These are phyloP conservation scores for Leishmania tarentolae DNA, from an alignment of 208 protist genomes.

Conservation along the genomic window DNA sequence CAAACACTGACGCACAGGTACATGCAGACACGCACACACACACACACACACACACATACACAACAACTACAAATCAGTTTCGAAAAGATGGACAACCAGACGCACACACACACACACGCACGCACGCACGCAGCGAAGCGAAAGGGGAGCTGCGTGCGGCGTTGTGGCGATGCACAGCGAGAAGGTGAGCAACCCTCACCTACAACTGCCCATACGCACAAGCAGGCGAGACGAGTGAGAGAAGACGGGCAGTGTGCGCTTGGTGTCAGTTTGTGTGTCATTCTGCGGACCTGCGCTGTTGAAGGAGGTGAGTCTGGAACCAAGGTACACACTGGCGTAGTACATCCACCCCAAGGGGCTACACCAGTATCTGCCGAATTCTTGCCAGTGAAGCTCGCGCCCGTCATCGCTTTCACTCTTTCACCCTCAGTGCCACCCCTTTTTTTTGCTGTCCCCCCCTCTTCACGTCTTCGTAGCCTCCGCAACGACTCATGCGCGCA, in stretches of 20 bases:
- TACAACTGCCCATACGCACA: background rate
- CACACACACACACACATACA: too few relatives aligned
- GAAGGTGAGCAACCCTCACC: background rate
- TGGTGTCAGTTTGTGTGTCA: background rate
- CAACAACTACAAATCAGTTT: background rate
- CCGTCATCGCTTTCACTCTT: background rate
- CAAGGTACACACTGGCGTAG: background rate
- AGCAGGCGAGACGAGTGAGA: background rate
- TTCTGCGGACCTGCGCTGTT: background rate
- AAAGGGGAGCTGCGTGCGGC: background rate
- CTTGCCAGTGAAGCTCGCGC: background rate
- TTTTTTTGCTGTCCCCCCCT: background rate
- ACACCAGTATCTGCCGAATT: background rate
- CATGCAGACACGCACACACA: too few relatives aligned
- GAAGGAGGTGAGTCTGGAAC: background rate
- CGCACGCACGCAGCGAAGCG: background rate
- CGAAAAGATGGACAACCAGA: too few relatives aligned
- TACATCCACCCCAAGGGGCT: background rate
- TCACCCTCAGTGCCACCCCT: background rate
- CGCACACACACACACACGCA: background rate
- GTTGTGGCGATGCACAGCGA: background rate
- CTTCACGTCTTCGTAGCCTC: background rate
- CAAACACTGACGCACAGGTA: too few relatives aligned
- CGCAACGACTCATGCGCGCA: background rate
- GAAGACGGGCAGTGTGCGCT: background rate